Percentiles rank a stretch among this genome's conserved stretches.
Conservation (phyloP, 1,284 basidiomycete species). For the Grifola frondosa region DNA sequence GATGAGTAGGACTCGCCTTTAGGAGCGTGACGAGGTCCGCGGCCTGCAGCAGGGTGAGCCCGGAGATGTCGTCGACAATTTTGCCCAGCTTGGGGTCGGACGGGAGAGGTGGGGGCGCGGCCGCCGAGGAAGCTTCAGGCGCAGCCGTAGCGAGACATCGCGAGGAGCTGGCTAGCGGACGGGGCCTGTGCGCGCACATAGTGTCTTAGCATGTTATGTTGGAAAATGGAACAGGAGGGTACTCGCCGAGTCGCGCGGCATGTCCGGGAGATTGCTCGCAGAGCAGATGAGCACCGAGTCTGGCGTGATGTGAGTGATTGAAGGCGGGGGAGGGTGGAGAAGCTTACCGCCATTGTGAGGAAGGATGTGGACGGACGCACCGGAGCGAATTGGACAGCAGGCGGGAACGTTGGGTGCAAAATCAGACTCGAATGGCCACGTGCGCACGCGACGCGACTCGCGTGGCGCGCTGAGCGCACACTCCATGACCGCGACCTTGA, state of each 20-base stretch:
- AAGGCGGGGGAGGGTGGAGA: neutral
- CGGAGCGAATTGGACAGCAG: neutral
- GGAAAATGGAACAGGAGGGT: constrained; percentile 1
- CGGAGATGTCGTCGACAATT: constrained; percentile 94
- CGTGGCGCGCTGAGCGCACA: no score
- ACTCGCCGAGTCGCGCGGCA: constrained; percentile 35
- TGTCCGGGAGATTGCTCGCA: constrained; percentile 47
- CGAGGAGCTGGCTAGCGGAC: constrained; percentile 25
- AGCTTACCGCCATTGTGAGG: constrained; percentile 32
- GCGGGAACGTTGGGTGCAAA: constrained; percentile 16
- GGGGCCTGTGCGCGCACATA: constrained; percentile 10
- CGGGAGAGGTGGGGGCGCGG: constrained; percentile 42
- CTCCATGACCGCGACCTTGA: no score
- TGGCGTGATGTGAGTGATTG: constrained; percentile 18
- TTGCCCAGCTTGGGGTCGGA: constrained; percentile 74
- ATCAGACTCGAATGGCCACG: constrained; percentile 10
- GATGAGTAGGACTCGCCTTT: constrained; percentile 62
- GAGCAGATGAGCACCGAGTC: constrained; percentile 48
- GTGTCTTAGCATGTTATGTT: neutral
- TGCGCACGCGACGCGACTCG: constrained; percentile 9
- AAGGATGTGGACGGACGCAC: constrained; percentile 5
- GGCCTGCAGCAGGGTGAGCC: constrained; percentile 90
- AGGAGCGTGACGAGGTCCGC: constrained; percentile 92
- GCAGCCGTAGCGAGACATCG: constrained; percentile 43
- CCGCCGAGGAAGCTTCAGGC: constrained; percentile 41